Base-by-base conservation (phyloP, 1,284 basidiomycete genomes). In the Rhodotorula sp. region DNA sequence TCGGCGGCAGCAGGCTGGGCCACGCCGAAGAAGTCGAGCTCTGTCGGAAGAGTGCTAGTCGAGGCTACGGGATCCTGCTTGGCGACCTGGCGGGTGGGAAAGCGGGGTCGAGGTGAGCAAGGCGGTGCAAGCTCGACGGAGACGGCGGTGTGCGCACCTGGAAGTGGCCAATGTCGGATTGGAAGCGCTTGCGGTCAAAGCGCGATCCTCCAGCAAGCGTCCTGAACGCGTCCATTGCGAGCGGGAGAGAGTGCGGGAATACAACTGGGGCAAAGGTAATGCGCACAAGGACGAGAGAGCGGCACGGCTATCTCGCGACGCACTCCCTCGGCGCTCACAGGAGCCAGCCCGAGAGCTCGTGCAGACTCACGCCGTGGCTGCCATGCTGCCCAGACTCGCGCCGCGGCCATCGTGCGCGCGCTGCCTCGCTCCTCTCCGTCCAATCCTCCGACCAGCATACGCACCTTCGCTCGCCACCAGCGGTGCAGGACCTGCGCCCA, bases 171-270 rank as follows among this genome's bases (percentile, higher is more conserved):
- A 92, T 85, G 80, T 95, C 91, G 1, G 83, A 81, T 75, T 87
- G 84, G 81, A 92, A 95, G 46, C 87, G 85, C 44, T 85, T 85
- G 82, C 91, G 93, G 85, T 95, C 87, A 77, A 96, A 96, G 41
- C 68, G 61, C 10, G 61, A 62, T 57, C 72, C 63, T 72, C 78
- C 56, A 66, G 80, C 68, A 73, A 82, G 75, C 16, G 78, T 76
- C 9, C 79, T 68, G 65, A 82, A 82, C 14, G 80, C 77, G 76
- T 82, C 80, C 81, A 81, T 81, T 13, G 34, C 12, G 14, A 48
- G 60, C 49, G n/a, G 16, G 25, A 41, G 56, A 3, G 23, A 41
- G 13, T 12, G 50, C 34, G 42, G 17, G 52, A 46, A 19, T 21
- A 14, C 13, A 16, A 50, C 16, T 2, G 41, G 16, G 7, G 4